Base-by-base conservation (phyloP, 495 filamentous ascomycete genomes). In the Xylaria castorea region DNA sequence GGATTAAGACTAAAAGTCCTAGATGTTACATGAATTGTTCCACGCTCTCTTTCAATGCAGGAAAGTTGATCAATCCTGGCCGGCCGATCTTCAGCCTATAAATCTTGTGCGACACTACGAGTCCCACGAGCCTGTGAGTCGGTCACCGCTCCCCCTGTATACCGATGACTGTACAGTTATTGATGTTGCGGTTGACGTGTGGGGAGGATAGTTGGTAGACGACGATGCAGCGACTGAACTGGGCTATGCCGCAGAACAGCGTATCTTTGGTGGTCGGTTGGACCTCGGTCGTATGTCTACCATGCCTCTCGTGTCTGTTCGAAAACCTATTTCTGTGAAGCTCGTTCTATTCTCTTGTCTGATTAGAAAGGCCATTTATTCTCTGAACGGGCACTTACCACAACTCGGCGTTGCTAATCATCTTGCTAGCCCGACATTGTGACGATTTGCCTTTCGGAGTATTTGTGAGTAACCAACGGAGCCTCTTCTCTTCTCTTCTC, bases 1-100 rank as follows among this genome's bases (percentile, higher is more conserved):
- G 6, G 18, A 14, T 40, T 44, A 53, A 32, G 18, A 14, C 30
- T 44, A 53, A 32, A 12, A 63, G n/a, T 36, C 3, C 12, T 30
- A 70, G 68, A 70, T 70, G 46, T 40, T 70, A 14, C 68, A 70
- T 44, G 68, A 70, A 32, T 1, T 70, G 5, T 16, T 51, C 30
- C 68, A 70, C 20, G 3, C 57, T 36, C 27, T 63, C 16, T 25
- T 6, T 32, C 14, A 32, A 27, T 30, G 1, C 20, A 12, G 14
- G 25, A 48, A 2, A 62, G 1, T 27, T 34, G 40, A 40, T 18
- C 9, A 16, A 11, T 5, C 34, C 32, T 55, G 32, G 50, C 8
- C 46, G 63, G 20, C 18, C 2, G 12, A 64, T 18, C 38, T 30
- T 57, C 53, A 3, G 27, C 12, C 25, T 18, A 57, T 57, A 30